These are phyloP conservation scores for Fusarium globosum DNA, from an alignment of 2,329 filamentous ascomycete species.

Conservation along the genomic window DNA sequence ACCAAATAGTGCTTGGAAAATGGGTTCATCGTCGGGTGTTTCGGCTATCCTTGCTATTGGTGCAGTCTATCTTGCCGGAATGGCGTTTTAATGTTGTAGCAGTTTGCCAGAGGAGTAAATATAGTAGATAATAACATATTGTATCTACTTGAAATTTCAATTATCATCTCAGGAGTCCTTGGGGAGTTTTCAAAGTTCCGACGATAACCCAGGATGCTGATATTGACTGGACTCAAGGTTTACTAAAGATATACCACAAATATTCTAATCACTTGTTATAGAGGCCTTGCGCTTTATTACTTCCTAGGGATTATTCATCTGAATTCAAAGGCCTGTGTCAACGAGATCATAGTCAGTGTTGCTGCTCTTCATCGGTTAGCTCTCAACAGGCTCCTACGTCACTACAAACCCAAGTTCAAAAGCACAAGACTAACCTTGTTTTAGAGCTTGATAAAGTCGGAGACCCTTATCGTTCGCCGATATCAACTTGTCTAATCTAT, in stretches of 20 bases:
- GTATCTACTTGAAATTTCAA: not conserved
- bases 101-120: rapidly evolving
- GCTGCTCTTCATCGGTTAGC: not conserved
- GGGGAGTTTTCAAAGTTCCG: not conserved
- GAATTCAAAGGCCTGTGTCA: not conserved
- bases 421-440: not conserved
- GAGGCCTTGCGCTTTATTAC: too few species aligned
- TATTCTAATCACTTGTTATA: not conserved
- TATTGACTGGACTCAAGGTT: not conserved
- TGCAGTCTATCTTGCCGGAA: not conserved
- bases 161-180: too few species aligned
- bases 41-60: not conserved
- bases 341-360: rapidly evolving
- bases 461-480: not conserved
- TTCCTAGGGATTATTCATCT: rapidly evolving
- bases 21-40: not conserved
- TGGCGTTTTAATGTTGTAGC: not conserved
- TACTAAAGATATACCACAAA: too few species aligned
- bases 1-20: not conserved
- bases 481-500: not conserved
- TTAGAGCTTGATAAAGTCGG: not conserved
- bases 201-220: rapidly evolving
- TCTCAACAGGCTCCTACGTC: not conserved
- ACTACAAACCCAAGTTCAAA: not conserved
- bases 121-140: rapidly evolving